phyloP scores from a whole-genome alignment of 352 stramenopile species.

The Peronosclerospora sorghi region DNA sequence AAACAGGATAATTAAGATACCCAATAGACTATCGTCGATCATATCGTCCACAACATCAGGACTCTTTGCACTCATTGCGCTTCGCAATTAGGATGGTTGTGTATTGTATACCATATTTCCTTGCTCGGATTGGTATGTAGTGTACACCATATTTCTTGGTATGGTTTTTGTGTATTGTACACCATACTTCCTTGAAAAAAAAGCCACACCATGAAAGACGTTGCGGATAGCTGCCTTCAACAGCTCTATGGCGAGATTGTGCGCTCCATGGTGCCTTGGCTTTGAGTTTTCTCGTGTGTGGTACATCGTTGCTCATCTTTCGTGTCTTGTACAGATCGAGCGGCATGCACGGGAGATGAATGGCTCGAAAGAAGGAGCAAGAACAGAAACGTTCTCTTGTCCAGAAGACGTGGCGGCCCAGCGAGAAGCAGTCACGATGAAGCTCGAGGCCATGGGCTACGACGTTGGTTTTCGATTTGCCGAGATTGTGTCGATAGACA shows the following conservation, averaged over 20 bases:
- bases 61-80: slow-evolving; percentile 28
- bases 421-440: slow-evolving; percentile 67
- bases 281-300: background rate
- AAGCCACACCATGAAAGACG: slow-evolving; percentile 51
- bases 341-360: slow-evolving; percentile 39
- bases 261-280: slow-evolving; percentile 59
- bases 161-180: background rate
- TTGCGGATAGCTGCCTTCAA: slow-evolving; percentile 80
- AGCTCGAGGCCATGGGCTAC: slow-evolving; percentile 80
- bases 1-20: slow-evolving; percentile 57
- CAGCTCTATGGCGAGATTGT: slow-evolving; percentile 82
- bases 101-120: background rate
- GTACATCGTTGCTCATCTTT: background rate
- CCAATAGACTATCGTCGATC: slow-evolving; percentile 59
- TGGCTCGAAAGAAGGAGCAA: slow-evolving; percentile 1
- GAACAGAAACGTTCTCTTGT: slow-evolving; percentile 15
- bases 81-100: too few species aligned
- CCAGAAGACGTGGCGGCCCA: slow-evolving; percentile 21
- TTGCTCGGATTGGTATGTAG: background rate
- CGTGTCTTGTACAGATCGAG: slow-evolving; percentile 32
- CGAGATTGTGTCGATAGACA: slow-evolving; percentile 58
- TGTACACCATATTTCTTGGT: background rate
- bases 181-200: background rate
- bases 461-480: slow-evolving; percentile 80
- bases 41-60: slow-evolving; percentile 38